phyloP scores from a whole-genome alignment of 2,329 filamentous ascomycete genomes.

The Xylariaceae sp. region DNA sequence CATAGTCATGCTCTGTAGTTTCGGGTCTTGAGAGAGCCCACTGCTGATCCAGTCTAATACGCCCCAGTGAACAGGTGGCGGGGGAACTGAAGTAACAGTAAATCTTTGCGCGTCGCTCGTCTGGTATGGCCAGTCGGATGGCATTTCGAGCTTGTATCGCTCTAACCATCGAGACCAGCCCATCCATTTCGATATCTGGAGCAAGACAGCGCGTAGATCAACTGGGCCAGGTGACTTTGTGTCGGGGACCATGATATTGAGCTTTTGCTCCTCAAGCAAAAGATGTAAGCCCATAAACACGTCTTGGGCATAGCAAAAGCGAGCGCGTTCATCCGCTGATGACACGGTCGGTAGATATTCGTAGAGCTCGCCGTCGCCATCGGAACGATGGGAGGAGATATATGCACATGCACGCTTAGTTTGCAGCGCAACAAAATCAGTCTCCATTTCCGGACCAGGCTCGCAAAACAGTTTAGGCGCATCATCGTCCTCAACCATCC shows the following conservation, averaged over 20 bases:
- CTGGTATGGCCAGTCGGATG: constrained; percentile 37
- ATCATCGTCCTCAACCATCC: constrained; percentile 58
- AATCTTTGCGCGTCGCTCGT: constrained; percentile 4
- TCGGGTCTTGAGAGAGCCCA: constrained; percentile 35
- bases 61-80: constrained; percentile 33
- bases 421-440: constrained; percentile 45
- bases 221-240: constrained; percentile 40
- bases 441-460: constrained; percentile 22
- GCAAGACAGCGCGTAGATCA: constrained; percentile 65
- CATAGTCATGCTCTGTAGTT: constrained; percentile 11
- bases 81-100: constrained; percentile 10
- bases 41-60: constrained; percentile 51
- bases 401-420: constrained; percentile 61
- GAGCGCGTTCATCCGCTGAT: constrained; percentile 48
- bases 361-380: constrained; percentile 44
- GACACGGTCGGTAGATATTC: constrained; percentile 63
- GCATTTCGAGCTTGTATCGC: constrained; percentile 49
- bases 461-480: constrained; percentile 28
- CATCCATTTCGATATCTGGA: constrained; percentile 78
- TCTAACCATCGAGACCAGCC: constrained; percentile 55
- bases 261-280: constrained; percentile 82
- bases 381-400: constrained; percentile 53
- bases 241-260: constrained; percentile 55
- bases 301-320: constrained; percentile 58
- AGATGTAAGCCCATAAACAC: constrained; percentile 75